These are phyloP conservation scores for Brassica carinata DNA, from an alignment of 345 rosid species.

Conservation along the genomic window DNA sequence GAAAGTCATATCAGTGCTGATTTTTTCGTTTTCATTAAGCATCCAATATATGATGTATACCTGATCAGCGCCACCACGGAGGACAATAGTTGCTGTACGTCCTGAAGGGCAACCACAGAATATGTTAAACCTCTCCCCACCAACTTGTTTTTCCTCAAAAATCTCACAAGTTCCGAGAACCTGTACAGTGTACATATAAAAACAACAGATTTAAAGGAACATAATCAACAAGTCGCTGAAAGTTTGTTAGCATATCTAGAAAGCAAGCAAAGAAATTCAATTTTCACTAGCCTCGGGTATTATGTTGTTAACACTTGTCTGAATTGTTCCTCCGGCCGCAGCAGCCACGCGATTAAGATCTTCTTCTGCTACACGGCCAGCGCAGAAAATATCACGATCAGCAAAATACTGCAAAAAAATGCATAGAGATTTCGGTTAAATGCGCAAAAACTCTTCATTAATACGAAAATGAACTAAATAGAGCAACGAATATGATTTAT, in stretches of 20 bases:
- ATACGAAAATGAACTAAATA: slow-evolving; percentile 11
- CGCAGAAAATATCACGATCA: slow-evolving; percentile 97
- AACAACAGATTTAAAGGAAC: not conserved
- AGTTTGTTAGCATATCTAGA: slow-evolving; percentile 7
- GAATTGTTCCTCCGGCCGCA: slow-evolving; percentile 95
- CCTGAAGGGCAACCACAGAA: slow-evolving; percentile 99
- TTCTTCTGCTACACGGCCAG: slow-evolving; percentile 98
- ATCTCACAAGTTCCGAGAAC: slow-evolving; percentile 95
- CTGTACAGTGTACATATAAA: slow-evolving; percentile 46
- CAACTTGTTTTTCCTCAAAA: slow-evolving; percentile 98
- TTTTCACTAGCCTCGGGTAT: slow-evolving; percentile 67
- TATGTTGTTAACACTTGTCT: slow-evolving; percentile 91
- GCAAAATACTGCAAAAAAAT: slow-evolving; percentile 78
- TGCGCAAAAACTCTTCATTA: not conserved
- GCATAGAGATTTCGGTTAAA: not conserved
- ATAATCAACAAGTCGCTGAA: slow-evolving; percentile 12
- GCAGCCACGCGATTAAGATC: slow-evolving; percentile 95
- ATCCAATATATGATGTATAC: slow-evolving; percentile 43
- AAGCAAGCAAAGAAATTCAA: slow-evolving; percentile 11
- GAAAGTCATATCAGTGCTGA: slow-evolving; percentile 9
- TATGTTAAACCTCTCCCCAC: slow-evolving; percentile 96
- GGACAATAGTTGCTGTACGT: slow-evolving; percentile 91
- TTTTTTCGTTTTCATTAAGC: not conserved
- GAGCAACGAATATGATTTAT: slow-evolving; percentile 4
- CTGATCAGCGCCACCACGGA: slow-evolving; percentile 99